phyloP scores from a whole-genome alignment of 2,329 filamentous ascomycete genomes.

The Arthrobotrys iridis region DNA sequence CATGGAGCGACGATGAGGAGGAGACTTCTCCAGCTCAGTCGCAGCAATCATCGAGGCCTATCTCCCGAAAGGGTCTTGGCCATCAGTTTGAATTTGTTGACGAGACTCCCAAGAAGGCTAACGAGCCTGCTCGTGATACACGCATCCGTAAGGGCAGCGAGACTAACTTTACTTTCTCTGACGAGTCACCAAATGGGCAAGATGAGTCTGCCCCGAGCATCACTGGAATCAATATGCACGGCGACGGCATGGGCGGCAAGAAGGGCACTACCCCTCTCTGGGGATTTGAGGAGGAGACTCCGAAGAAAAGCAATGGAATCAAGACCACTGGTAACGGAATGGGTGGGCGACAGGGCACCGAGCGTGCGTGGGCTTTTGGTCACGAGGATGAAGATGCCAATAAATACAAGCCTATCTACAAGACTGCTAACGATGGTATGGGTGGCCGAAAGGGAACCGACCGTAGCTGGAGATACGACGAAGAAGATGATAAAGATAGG shows the following conservation, averaged over 20 bases:
- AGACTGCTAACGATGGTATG: constrained; percentile 73
- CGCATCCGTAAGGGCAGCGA: constrained; percentile 71
- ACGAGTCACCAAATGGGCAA: constrained; percentile 69
- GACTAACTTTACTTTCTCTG: constrained; percentile 78
- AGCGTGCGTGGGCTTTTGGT: constrained; percentile 68
- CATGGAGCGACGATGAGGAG: constrained; percentile 77
- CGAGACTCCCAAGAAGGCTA: constrained; percentile 67
- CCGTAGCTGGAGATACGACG: constrained; percentile 69
- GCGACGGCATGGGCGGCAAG: constrained; percentile 57
- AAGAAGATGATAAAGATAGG: constrained; percentile 62
- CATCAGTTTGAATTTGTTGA: constrained; percentile 86
- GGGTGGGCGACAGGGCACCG: constrained; percentile 69
- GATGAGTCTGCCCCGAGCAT: constrained; percentile 50
- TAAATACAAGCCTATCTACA: constrained; percentile 65
- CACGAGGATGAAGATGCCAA: constrained; percentile 66
- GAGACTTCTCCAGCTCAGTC: constrained; percentile 68
- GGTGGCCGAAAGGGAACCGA: constrained; percentile 69
- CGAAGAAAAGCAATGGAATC: constrained; percentile 63
- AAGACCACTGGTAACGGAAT: constrained; percentile 72
- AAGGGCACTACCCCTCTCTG: constrained; percentile 63
- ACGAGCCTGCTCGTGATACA: constrained; percentile 46
- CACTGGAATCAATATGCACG: constrained; percentile 56
- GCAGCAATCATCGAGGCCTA: constrained; percentile 64
- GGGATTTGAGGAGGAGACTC: constrained; percentile 69
- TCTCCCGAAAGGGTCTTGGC: constrained; percentile 79